Conservation (phyloP, 805 yeast species). For the Zygotorulaspora chibaensis region DNA sequence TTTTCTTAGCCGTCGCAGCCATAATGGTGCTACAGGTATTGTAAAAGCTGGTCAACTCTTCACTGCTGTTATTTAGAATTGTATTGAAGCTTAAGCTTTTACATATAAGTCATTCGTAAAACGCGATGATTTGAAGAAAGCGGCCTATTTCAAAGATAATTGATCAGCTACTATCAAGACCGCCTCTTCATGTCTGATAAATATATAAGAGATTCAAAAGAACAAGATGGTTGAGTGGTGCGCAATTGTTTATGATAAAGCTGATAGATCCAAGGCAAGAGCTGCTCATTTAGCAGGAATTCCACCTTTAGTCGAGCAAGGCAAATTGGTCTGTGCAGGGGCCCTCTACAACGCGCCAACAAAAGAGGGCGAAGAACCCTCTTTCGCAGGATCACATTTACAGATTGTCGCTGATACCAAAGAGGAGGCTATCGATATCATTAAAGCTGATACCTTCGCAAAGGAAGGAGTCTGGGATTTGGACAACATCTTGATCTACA, state of each 20-base stretch:
- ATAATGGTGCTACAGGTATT: neutral
- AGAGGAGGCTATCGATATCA: slow-evolving; percentile 60
- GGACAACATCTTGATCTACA: slow-evolving; percentile 54
- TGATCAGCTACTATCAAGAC: too few relatives aligned
- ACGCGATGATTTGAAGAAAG: too few relatives aligned
- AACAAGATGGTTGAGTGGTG: slow-evolving; percentile 54
- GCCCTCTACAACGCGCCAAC: slow-evolving; percentile 48
- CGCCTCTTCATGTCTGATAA: neutral
- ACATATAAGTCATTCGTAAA: too few relatives aligned
- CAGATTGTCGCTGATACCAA: slow-evolving; percentile 60
- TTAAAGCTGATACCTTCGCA: slow-evolving; percentile 60
- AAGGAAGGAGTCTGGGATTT: slow-evolving; percentile 74
- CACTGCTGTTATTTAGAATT: too few relatives aligned
- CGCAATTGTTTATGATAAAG: slow-evolving; percentile 64
- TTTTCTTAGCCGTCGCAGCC: slow-evolving; percentile 3
- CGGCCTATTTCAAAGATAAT: too few relatives aligned
- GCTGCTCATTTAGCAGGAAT: slow-evolving; percentile 49
- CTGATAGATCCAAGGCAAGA: slow-evolving; percentile 51
- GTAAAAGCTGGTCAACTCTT: neutral
- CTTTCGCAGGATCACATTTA: slow-evolving; percentile 66
- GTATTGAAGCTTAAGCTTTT: too few relatives aligned
- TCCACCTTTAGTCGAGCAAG: slow-evolving; percentile 40
- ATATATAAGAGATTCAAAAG: neutral
- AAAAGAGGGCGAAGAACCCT: slow-evolving; percentile 38
- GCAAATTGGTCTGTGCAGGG: slow-evolving; percentile 47